Base-by-base conservation (phyloP, 306 rosid species). In the Prunus mongolica region DNA sequence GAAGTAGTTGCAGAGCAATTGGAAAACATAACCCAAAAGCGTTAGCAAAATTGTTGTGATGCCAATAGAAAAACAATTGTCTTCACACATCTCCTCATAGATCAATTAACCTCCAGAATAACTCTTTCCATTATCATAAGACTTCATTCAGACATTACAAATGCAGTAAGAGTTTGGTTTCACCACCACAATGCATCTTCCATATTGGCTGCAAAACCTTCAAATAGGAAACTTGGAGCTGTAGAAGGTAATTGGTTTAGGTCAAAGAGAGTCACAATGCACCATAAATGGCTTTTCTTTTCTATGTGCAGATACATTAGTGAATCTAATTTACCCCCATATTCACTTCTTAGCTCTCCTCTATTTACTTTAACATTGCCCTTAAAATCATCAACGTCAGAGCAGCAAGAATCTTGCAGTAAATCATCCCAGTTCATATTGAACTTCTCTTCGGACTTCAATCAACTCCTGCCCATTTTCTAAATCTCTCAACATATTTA, bases 401-500 rank as follows among this genome's bases (percentile, higher is more conserved):
- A 52, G 13, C 50, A 71, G 51, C 65, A 30, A 71, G 12, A 71
- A 71, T 38, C 65, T 54, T 20, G 51, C 65, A 34, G 15, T 55
- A 55, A 18, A 30, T 52, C n/a, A 24, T 30, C 63, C 46, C 47
- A 52, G 7, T 2, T 70, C 30, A 58, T 52, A 22, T 18, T 51
- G 32, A 14, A 28, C 19, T 58, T 58, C 41, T 38, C 24, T 41
- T 72, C 44, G 66, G 60, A 60, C 51, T 22, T 80, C 61, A 80
- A n/a, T 51, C 81, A 55, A 76, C 57, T 25, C 89, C 93, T 11
- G 65, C 90, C 93, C 91, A 95, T 82, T 87, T 88, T 81, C 87
- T 86, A 75, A 90, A 92, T 65, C 86, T 90, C 78, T 78, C 85
- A 56, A 95, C 97, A 82, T 76, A 83, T 69, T 90, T 88, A 47